Conservation (phyloP, 768 basidiomycete species). For the Suillus placidus region DNA sequence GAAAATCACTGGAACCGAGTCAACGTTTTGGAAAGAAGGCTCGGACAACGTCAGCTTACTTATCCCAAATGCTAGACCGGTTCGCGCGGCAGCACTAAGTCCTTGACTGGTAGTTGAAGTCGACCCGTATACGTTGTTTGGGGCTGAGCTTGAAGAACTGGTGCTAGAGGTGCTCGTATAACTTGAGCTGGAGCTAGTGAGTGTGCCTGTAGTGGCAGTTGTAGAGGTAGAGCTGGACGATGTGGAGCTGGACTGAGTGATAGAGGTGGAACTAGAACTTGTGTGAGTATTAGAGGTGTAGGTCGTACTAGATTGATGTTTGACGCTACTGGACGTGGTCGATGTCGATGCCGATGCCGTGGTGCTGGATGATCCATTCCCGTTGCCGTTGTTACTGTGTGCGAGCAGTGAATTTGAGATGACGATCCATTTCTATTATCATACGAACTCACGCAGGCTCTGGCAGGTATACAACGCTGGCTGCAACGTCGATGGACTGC, state of each 20-base stretch:
- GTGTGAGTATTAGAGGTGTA: not conserved
- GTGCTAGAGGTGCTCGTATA: not conserved
- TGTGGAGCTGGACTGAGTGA: not conserved
- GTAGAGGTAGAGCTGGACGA: conserved; percentile 2
- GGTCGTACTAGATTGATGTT: not conserved
- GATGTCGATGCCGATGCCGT: conserved; percentile 5
- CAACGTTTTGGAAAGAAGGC: not conserved
- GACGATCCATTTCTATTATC: not conserved
- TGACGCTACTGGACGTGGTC: not conserved
- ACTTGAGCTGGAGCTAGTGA: conserved; percentile 9
- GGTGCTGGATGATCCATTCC: conserved; percentile 1
- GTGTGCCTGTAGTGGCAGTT: not conserved
- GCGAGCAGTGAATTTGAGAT: not conserved
- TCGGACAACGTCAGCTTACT: conserved; percentile 18
- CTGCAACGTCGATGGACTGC: not conserved
- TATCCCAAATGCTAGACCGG: conserved; percentile 29
- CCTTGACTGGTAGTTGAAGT: conserved; percentile 6
- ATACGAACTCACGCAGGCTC: conserved; percentile 8
- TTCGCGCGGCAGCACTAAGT: conserved; percentile 22
- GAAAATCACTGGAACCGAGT: conserved; percentile 9
- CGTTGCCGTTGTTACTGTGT: not conserved
- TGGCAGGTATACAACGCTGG: not conserved
- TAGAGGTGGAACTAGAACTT: conserved; percentile 4
- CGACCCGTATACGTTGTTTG: conserved; percentile 2
- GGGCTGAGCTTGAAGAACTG: conserved; percentile 3